A percentile compares a stretch with the other conserved stretches of the same genome.
phyloP scores from a whole-genome alignment of 176 grass and related monocot genomes.

The Alloteropsis semialata region DNA sequence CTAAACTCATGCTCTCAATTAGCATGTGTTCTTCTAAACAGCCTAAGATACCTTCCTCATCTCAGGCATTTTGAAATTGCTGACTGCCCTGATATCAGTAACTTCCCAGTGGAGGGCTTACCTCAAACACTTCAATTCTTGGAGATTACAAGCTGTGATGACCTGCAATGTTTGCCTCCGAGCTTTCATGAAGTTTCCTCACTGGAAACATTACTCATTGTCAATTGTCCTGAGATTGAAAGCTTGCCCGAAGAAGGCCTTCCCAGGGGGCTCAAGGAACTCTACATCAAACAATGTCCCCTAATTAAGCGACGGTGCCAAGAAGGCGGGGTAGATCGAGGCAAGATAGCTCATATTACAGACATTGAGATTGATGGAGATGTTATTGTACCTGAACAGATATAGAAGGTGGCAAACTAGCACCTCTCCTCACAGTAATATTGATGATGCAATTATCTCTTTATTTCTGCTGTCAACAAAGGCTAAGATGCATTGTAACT shows the following conservation, averaged over 20 bases:
- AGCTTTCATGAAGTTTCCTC: constrained; percentile 42
- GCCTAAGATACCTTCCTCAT: constrained; percentile 40
- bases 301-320: constrained; percentile 44
- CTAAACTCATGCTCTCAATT: constrained; percentile 50
- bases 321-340: constrained; percentile 46
- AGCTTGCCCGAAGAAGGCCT: constrained; percentile 66
- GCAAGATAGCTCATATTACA: constrained; percentile 54
- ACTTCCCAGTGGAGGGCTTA: constrained; percentile 42
- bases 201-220: constrained; percentile 51
- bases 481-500: not conserved
- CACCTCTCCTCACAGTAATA: constrained; percentile 1
- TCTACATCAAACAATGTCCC: constrained; percentile 72
- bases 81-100: constrained; percentile 54
- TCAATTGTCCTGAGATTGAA: constrained; percentile 52
- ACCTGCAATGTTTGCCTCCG: constrained; percentile 56
- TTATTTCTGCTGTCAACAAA: not conserved
- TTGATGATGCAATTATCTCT: not conserved
- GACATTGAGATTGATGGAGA: constrained; percentile 65
- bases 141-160: constrained; percentile 54
- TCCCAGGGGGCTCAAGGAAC: constrained; percentile 53
- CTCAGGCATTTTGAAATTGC: constrained; percentile 56
- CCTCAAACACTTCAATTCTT: constrained; percentile 50
- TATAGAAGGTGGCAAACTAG: constrained; percentile 32
- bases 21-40: constrained; percentile 40
- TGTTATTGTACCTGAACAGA: constrained; percentile 41